Conservation (phyloP, 2,329 filamentous ascomycete species). For the Colletotrichum gigasporum region DNA sequence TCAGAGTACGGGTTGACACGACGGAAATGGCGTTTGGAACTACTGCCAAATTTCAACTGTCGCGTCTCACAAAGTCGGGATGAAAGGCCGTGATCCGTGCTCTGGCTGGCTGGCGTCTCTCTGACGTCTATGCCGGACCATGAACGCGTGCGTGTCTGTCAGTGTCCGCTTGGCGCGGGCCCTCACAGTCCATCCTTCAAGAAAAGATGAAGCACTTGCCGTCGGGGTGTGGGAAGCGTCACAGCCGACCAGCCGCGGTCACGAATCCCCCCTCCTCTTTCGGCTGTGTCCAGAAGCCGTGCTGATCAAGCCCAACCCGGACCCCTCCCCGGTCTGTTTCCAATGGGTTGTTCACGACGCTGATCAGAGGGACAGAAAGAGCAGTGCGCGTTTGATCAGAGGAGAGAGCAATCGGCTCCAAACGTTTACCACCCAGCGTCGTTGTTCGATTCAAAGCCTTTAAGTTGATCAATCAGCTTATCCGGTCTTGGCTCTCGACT, state of each 20-base stretch:
- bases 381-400: slow-evolving; percentile 14
- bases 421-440: background rate
- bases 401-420: background rate
- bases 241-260: background rate
- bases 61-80: slow-evolving; percentile 9
- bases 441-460: background rate
- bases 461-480: background rate
- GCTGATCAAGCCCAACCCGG: slow-evolving; percentile 12
- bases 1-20: background rate
- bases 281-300: slow-evolving; percentile 22
- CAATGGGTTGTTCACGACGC: background rate
- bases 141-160: background rate
- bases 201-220: slow-evolving; percentile 12
- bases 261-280: background rate
- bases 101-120: background rate
- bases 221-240: background rate
- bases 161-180: no score
- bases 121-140: background rate
- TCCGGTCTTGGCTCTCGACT: background rate
- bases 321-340: background rate
- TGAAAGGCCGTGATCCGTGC: slow-evolving; percentile 16
- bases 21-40: slow-evolving; percentile 4
- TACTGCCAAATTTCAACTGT: slow-evolving; percentile 6
- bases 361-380: background rate
- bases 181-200: no score